Conservation (phyloP, 2,329 filamentous ascomycete genomes). For the Trichoderma guizhouense region DNA sequence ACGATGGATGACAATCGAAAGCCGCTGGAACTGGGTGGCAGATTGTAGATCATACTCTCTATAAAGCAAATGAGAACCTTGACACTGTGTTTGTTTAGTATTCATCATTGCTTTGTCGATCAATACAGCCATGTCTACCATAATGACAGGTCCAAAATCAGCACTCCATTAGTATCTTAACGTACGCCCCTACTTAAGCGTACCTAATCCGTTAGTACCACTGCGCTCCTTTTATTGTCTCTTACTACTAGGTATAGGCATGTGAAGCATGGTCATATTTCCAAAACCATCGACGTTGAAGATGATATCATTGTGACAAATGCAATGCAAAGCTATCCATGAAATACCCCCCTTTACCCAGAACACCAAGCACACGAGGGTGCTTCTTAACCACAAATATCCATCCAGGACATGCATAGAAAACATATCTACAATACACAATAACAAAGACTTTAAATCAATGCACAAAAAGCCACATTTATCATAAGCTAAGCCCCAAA, state of each 20-base stretch:
- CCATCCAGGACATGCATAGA: neutral
- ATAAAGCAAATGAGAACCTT: neutral
- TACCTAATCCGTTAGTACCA: neutral
- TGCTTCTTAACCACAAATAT: neutral
- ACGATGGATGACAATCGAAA: neutral
- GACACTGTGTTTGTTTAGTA: neutral
- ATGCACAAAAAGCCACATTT: neutral
- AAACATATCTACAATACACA: neutral
- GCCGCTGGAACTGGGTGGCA: neutral
- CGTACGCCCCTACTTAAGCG: too few relatives aligned
- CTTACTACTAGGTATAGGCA: neutral
- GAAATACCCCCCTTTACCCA: neutral
- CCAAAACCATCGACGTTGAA: neutral
- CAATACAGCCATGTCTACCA: neutral
- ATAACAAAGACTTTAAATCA: neutral
- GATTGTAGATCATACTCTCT: neutral
- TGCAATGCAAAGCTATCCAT: neutral
- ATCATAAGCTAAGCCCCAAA: conserved; percentile 34
- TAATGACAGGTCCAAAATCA: neutral
- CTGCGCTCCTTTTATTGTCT: neutral
- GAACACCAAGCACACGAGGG: neutral
- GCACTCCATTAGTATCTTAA: too few relatives aligned
- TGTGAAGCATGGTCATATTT: neutral
- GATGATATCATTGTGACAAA: neutral
- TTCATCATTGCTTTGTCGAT: too few relatives aligned